Percentiles rank a stretch among this genome's conserved stretches.
These are phyloP conservation scores for Cercis canadensis DNA, from an alignment of 306 rosid genomes.

Conservation along the genomic window DNA sequence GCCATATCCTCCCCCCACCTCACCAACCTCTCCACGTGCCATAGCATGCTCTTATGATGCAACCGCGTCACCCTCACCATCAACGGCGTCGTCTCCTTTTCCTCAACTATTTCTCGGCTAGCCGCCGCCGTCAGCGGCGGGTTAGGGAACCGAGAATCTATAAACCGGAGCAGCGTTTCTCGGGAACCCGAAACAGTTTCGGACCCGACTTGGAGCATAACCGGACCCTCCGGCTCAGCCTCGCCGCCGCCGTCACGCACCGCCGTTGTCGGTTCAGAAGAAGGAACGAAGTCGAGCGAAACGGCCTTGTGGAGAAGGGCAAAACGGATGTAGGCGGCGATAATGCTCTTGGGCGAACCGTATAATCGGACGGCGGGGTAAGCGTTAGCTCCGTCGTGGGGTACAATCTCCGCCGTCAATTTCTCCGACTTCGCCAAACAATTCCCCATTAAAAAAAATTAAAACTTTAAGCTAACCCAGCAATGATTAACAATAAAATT, in stretches of 20 bases:
- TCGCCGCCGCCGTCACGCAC: slow-evolving; percentile 22
- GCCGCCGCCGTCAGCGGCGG: slow-evolving; percentile 37
- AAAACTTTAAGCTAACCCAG: background rate
- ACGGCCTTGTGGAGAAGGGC: slow-evolving; percentile 71
- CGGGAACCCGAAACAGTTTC: slow-evolving; percentile 71
- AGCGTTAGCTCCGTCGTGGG: slow-evolving; percentile 57
- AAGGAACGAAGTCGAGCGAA: slow-evolving; percentile 49
- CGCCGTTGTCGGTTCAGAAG: slow-evolving; percentile 35
- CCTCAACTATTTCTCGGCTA: slow-evolving; percentile 4
- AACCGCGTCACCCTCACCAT: slow-evolving; percentile 53
- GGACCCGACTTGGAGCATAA: slow-evolving; percentile 63
- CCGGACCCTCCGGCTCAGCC: slow-evolving; percentile 46
- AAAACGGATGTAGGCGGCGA: slow-evolving; percentile 72
- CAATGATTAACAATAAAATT: background rate
- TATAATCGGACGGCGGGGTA: slow-evolving; percentile 59
- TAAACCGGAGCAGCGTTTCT: slow-evolving; percentile 60
- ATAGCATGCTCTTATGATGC: slow-evolving; percentile 71
- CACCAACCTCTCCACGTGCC: slow-evolving; percentile 79
- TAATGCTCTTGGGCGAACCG: slow-evolving; percentile 61
- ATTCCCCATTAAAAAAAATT: slow-evolving; percentile 62
- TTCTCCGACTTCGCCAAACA: slow-evolving; percentile 57
- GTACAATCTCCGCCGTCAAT: slow-evolving; percentile 77
- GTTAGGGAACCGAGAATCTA: slow-evolving; percentile 67
- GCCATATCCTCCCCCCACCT: slow-evolving; percentile 79
- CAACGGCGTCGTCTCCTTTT: slow-evolving; percentile 54